These are phyloP conservation scores for Calonectria pseudoreteaudii DNA, from an alignment of 2,329 filamentous ascomycete species.

Conservation along the genomic window DNA sequence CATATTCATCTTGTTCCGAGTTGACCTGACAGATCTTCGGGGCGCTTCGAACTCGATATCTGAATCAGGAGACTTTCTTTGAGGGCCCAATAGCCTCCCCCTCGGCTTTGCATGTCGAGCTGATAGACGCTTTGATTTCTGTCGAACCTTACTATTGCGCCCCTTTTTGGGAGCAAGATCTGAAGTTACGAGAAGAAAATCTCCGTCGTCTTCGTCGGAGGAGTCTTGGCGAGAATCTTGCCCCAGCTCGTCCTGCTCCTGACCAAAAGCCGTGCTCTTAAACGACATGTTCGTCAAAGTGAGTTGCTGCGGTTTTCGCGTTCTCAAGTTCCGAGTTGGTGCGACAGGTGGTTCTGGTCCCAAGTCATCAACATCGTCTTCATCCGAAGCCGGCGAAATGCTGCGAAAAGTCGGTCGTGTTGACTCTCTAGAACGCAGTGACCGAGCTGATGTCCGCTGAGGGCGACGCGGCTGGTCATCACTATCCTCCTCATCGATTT, in stretches of 20 bases:
- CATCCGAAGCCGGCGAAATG: slow-evolving; percentile 27
- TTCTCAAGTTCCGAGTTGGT: slow-evolving; percentile 38
- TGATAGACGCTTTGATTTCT: slow-evolving; percentile 37
- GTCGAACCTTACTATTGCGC: slow-evolving; percentile 34
- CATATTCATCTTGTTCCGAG: slow-evolving; percentile 58
- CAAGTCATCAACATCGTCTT: slow-evolving; percentile 34
- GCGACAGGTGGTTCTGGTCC: slow-evolving; percentile 13
- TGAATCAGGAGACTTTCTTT: slow-evolving; percentile 49
- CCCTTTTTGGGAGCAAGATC: slow-evolving; percentile 47
- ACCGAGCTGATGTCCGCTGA: slow-evolving; percentile 24
- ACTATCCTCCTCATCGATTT: slow-evolving; percentile 43
- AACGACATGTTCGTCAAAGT: slow-evolving; percentile 41
- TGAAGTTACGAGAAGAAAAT: slow-evolving; percentile 52
- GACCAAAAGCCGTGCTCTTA: slow-evolving; percentile 35
- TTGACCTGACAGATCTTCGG: slow-evolving; percentile 62
- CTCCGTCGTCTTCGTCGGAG: slow-evolving; percentile 48
- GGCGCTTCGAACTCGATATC: slow-evolving; percentile 66
- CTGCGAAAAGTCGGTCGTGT: slow-evolving; percentile 27
- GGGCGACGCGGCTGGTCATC: slow-evolving; percentile 23
- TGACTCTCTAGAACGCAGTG: slow-evolving; percentile 43
- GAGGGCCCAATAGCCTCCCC: background rate
- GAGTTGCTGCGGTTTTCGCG: slow-evolving; percentile 41
- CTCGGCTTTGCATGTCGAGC: slow-evolving; percentile 25
- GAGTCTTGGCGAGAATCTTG: slow-evolving; percentile 42
- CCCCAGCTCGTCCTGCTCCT: slow-evolving; percentile 49